Evolutionary conservation across 176 grass and related monocot species (phyloP).

Genomic region (Cenchrus purpureus): DNA sequence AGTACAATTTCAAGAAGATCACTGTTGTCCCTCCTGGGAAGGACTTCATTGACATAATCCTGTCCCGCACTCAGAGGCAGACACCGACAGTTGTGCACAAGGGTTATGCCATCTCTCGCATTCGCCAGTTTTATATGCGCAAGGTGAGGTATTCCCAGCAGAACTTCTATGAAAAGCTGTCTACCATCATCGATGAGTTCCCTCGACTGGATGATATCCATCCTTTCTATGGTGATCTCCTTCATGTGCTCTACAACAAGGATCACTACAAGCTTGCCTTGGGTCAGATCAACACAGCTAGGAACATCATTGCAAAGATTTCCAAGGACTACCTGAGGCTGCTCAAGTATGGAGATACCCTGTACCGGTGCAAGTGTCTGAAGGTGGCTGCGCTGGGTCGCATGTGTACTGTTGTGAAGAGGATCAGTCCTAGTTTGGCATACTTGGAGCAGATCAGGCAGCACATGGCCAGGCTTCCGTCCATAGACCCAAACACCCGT

Average conservation of each 20-base stretch:
- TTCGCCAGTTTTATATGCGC: constrained; percentile 84
- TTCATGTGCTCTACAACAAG: constrained; percentile 81
- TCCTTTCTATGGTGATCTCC: constrained; percentile 76
- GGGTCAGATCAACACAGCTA: constrained; percentile 75
- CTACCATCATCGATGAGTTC: constrained; percentile 72
- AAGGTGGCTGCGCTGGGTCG: constrained; percentile 69
- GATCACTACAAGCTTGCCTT: constrained; percentile 90
- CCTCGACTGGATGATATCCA: constrained; percentile 71
- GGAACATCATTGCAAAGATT: constrained; percentile 76
- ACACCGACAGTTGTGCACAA: constrained; percentile 89
- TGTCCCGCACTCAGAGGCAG: constrained; percentile 79
- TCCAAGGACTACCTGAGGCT: constrained; percentile 74
- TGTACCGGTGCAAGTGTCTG: constrained; percentile 74
- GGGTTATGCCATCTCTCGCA: constrained; percentile 64
- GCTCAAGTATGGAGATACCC: constrained; percentile 72
- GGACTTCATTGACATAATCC: constrained; percentile 82
- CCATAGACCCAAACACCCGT: constrained; percentile 75
- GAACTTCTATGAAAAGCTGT: constrained; percentile 82
- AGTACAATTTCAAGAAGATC: constrained; percentile 83
- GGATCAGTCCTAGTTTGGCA: constrained; percentile 72
- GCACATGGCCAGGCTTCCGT: constrained; percentile 79
- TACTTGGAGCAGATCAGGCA: constrained; percentile 78
- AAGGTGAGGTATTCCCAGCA: constrained; percentile 73
- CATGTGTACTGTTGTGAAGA: constrained; percentile 79
- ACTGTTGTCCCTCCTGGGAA: constrained; percentile 76